A percentile compares a stretch with the other conserved stretches of the same genome.
Evolutionary conservation across 192 early-diverging fungal species (phyloP).

Genomic region (Glomus cerebriforme): DNA sequence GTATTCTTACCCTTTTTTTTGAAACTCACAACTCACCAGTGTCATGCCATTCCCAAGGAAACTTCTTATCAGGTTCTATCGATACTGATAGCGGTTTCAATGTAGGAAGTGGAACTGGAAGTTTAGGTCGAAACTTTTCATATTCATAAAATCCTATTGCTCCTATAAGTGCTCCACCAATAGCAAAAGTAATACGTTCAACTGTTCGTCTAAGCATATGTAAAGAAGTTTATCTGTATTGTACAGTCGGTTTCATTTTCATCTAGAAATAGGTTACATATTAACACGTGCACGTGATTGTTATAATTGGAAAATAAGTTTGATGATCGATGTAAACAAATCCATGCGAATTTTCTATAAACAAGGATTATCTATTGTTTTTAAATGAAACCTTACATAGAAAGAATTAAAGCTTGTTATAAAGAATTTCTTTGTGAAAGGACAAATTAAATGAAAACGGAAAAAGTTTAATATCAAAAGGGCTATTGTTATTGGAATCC

Average conservation of each 20-base stretch:
- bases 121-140: constrained; percentile 33
- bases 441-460: neutral
- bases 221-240: neutral
- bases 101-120: neutral
- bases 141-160: constrained; percentile 38
- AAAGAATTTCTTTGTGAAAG: neutral
- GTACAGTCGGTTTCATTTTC: too few relatives aligned
- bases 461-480: neutral
- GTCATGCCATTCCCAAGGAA: neutral
- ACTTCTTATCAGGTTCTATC: neutral
- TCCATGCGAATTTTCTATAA: too few relatives aligned
- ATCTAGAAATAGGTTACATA: too few relatives aligned
- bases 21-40: neutral
- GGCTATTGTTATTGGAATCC: neutral
- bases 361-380: neutral
- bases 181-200: constrained; percentile 34
- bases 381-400: neutral
- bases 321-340: neutral
- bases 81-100: neutral
- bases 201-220: neutral
- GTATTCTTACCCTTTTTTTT: neutral
- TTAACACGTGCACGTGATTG: neutral
- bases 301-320: neutral
- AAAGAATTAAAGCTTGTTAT: neutral
- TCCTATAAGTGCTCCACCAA: constrained; percentile 48